Evolutionary conservation across 768 basidiomycete species (phyloP).

Genomic region (Phallus indusiatus): DNA sequence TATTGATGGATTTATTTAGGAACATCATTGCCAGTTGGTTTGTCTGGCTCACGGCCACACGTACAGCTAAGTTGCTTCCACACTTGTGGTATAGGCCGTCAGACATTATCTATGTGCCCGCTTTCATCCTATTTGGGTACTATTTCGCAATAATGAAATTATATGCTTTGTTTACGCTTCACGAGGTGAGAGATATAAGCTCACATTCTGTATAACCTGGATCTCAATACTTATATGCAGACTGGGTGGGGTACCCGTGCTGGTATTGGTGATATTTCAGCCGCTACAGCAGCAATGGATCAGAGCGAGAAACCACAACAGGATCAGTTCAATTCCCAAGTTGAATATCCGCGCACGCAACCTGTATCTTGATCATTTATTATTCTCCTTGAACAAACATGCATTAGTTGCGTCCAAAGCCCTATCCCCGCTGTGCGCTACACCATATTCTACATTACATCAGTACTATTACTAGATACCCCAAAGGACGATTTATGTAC

Average conservation of each 20-base stretch:
- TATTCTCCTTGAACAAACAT: background rate
- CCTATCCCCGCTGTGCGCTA: background rate
- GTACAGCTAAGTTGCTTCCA: conserved; percentile 71
- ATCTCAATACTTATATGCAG: conserved; percentile 24
- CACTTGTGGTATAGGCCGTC: conserved; percentile 71
- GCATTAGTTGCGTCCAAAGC: too few species aligned
- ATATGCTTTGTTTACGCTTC: conserved; percentile 82
- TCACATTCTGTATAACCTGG: background rate
- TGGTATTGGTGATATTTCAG: conserved; percentile 77
- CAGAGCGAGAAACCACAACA: conserved; percentile 14
- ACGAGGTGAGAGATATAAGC: conserved; percentile 49
- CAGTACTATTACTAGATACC: background rate
- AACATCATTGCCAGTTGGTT: conserved; percentile 59
- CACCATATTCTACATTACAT: background rate
- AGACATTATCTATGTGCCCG: conserved; percentile 76
- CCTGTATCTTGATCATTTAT: background rate
- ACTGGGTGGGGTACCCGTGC: conserved; percentile 96
- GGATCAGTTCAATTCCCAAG: background rate
- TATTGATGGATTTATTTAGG: conserved; percentile 26
- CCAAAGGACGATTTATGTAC: background rate
- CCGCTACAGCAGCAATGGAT: conserved; percentile 63
- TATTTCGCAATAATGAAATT: conserved; percentile 94
- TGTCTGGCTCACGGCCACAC: conserved; percentile 61
- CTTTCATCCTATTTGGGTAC: conserved; percentile 84
- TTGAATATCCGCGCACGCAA: background rate